A percentile compares a stretch with the other conserved stretches of the same genome.
Conservation (phyloP, 2,329 filamentous ascomycete species). For the Arthroderma uncinatum region DNA sequence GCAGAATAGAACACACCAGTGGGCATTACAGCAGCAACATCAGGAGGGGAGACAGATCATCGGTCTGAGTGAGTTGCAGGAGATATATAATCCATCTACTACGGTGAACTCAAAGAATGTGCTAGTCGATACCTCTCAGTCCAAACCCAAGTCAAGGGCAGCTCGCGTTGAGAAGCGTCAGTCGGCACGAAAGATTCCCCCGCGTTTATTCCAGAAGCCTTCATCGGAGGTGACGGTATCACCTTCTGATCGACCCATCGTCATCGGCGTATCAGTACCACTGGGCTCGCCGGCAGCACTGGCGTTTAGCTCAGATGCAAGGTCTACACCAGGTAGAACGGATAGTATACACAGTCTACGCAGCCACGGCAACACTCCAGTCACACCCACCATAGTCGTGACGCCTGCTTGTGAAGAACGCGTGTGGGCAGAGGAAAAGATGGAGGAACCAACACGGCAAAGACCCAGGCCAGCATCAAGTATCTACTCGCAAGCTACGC, state of each 20-base stretch:
- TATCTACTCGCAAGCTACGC: constrained; percentile 34
- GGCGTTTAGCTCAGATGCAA: constrained; percentile 11
- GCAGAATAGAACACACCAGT: neutral
- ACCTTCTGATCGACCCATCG: constrained; percentile 35
- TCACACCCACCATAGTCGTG: constrained; percentile 37
- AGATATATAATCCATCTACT: neutral
- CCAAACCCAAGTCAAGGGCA: constrained; percentile 4
- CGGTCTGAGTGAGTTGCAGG: neutral
- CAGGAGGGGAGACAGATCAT: neutral
- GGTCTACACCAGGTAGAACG: constrained; percentile 14
- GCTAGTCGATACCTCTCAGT: constrained; percentile 8
- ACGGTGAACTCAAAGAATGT: neutral
- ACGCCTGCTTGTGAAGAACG: constrained; percentile 35
- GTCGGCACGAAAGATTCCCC: constrained; percentile 6
- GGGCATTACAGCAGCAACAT: constrained; percentile 4
- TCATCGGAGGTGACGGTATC: constrained; percentile 21
- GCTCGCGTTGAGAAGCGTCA: constrained; percentile 6
- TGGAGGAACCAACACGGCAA: constrained; percentile 18
- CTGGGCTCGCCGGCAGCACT: constrained; percentile 14
- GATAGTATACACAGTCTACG: constrained; percentile 20
- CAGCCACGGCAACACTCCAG: constrained; percentile 25
- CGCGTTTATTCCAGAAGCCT: constrained; percentile 7
- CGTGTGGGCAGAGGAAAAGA: constrained; percentile 23
- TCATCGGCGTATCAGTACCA: constrained; percentile 37
- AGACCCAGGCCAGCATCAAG: constrained; percentile 31